Conservation (phyloP, 257 asterid species). For the Rhazya stricta region DNA sequence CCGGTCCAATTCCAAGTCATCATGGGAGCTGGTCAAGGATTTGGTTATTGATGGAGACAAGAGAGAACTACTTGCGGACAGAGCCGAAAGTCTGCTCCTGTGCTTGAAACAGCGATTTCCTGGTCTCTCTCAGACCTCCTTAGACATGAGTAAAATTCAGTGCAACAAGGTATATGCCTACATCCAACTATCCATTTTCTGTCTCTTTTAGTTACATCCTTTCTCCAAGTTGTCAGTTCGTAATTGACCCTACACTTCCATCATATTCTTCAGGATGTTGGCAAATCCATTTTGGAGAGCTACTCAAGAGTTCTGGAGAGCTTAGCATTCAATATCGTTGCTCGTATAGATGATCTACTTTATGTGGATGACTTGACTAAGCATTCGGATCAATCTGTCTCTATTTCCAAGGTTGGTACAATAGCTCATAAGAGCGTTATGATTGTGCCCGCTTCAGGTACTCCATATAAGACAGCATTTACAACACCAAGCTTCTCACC, state of each 20-base stretch:
- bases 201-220: not conserved
- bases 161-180: constrained; percentile 52
- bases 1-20: constrained; percentile 56
- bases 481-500: constrained; percentile 53
- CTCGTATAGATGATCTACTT: constrained; percentile 65
- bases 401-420: constrained; percentile 51
- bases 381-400: constrained; percentile 55
- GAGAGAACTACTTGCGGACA: constrained; percentile 47
- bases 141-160: constrained; percentile 74
- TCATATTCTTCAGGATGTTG: constrained; percentile 57
- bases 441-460: constrained; percentile 26
- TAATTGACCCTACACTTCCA: not conserved
- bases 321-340: constrained; percentile 71
- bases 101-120: constrained; percentile 66
- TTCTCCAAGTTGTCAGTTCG: not conserved
- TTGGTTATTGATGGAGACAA: constrained; percentile 52
- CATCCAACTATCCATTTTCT: no score
- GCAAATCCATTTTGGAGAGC: constrained; percentile 72
- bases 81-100: constrained; percentile 70
- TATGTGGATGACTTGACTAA: constrained; percentile 66
- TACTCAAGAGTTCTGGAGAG: constrained; percentile 82
- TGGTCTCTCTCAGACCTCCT: constrained; percentile 71
- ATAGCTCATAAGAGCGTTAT: constrained; percentile 39
- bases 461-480: constrained; percentile 42
- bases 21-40: constrained; percentile 76